Evolutionary conservation across 2,329 filamentous ascomycete species (phyloP).

Genomic region (Exophiala oligosperma): DNA sequence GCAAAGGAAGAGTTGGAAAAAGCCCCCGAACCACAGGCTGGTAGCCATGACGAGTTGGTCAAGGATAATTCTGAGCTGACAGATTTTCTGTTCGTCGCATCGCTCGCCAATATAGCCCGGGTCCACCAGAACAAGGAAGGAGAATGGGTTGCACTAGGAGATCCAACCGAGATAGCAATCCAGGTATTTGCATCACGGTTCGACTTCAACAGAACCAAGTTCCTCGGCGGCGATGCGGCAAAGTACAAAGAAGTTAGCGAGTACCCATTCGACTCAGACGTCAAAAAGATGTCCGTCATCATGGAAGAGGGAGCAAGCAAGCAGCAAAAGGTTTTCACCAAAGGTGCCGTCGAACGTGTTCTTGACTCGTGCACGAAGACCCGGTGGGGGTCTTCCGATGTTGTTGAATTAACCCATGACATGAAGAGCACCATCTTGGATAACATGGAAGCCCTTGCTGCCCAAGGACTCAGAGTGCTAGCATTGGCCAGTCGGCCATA

Average conservation of each 20-base stretch:
- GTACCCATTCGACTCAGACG: conserved; percentile 71
- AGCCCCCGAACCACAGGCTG: too few relatives aligned
- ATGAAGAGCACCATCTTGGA: conserved; percentile 58
- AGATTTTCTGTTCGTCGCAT: conserved; percentile 62
- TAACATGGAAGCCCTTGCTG: conserved; percentile 69
- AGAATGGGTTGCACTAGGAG: conserved; percentile 64
- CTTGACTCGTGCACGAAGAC: conserved; percentile 62
- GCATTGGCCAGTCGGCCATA: conserved; percentile 58
- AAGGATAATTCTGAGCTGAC: conserved; percentile 51
- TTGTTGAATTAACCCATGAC: conserved; percentile 52
- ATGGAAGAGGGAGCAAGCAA: conserved; percentile 43
- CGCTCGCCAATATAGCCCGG: conserved; percentile 65
- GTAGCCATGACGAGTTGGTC: conserved; percentile 13
- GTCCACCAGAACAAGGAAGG: conserved; percentile 56
- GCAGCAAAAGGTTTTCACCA: conserved; percentile 40
- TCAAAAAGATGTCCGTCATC: conserved; percentile 77
- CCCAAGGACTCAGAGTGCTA: conserved; percentile 68
- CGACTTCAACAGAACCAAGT: conserved; percentile 58
- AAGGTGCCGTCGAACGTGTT: conserved; percentile 66
- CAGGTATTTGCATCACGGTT: conserved; percentile 73
- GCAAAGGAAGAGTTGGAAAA: too few relatives aligned
- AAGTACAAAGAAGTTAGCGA: conserved; percentile 62
- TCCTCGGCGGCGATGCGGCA: conserved; percentile 51
- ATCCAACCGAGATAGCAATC: conserved; percentile 72
- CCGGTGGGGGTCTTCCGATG: conserved; percentile 45